phyloP scores from a whole-genome alignment of 768 basidiomycete species.

The Rhodotorula toruloides region DNA sequence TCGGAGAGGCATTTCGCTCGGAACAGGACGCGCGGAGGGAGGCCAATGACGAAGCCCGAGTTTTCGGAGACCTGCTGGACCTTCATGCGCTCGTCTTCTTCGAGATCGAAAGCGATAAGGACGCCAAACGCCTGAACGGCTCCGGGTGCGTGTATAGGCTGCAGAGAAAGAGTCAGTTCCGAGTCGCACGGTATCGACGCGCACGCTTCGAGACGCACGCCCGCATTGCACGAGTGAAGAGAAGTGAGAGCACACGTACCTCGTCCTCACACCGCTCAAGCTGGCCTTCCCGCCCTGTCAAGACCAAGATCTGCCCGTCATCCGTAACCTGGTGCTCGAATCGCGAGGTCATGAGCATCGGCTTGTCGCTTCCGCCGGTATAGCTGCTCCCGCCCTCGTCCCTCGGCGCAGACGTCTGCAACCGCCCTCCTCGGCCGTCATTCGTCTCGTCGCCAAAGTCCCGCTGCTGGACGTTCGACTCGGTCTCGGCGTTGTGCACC shows the following conservation, averaged over 20 bases:
- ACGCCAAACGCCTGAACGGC: slow-evolving; percentile 80
- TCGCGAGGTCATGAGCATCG: slow-evolving; percentile 55
- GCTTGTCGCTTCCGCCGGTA: slow-evolving; percentile 14
- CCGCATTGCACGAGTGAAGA: background rate
- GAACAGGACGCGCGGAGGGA: slow-evolving; percentile 67
- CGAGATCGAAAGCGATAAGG: slow-evolving; percentile 63
- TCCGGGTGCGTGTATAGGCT: slow-evolving; percentile 77
- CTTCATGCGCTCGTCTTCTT: slow-evolving; percentile 55
- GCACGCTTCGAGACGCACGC: too few species aligned
- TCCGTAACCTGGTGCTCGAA: slow-evolving; percentile 62
- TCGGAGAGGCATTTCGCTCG: slow-evolving; percentile 67
- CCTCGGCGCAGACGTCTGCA: too few species aligned
- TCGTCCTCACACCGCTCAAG: slow-evolving; percentile 70
- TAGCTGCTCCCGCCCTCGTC: background rate
- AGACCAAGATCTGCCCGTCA: slow-evolving; percentile 64
- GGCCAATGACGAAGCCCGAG: slow-evolving; percentile 65
- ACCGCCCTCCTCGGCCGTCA: too few species aligned
- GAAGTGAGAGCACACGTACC: slow-evolving; percentile 46
- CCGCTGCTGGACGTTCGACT: slow-evolving; percentile 14
- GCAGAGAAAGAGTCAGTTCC: too few species aligned
- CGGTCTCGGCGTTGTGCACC: background rate
- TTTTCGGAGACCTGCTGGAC: slow-evolving; percentile 84
- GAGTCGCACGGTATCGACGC: too few species aligned
- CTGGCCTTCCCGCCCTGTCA: slow-evolving; percentile 61
- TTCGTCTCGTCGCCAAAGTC: slow-evolving; percentile 18